A percentile compares a stretch with the other conserved stretches of the same genome.
Evolutionary conservation across 257 asterid species (phyloP).

Genomic region (Ehretia macrophylla): DNA sequence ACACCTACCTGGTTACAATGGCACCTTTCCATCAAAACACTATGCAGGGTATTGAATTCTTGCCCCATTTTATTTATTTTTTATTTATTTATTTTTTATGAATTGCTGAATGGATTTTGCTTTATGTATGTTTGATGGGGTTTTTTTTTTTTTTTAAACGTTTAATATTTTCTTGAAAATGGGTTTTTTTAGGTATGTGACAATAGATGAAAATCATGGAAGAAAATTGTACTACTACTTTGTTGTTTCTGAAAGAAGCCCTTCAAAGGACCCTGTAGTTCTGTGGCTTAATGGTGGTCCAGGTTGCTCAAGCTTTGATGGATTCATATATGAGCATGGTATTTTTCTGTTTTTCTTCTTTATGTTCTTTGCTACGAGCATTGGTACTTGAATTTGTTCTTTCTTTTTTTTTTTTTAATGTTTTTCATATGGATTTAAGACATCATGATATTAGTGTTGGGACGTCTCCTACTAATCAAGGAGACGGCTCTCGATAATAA

Average conservation of each 20-base stretch:
- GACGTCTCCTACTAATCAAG: too few relatives aligned
- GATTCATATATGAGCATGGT: conserved; percentile 94
- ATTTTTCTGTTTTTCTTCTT: conserved; percentile 8
- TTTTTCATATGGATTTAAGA: too few relatives aligned
- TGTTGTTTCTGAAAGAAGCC: conserved; percentile 74
- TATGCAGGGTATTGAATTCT: conserved; percentile 61
- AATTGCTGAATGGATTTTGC: background rate
- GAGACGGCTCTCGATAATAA: too few relatives aligned
- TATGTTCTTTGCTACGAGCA: background rate
- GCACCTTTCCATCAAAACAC: conserved; percentile 74
- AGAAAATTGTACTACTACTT: conserved; percentile 78
- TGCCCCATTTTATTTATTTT: background rate
- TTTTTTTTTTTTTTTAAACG: conserved; percentile 1
- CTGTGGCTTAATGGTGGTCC: conserved; percentile 99
- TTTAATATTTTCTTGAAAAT: conserved; percentile 1
- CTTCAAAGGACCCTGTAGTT: conserved; percentile 75
- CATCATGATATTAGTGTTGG: too few relatives aligned
- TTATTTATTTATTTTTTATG: conserved; percentile 1
- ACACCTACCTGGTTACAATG: conserved; percentile 67
- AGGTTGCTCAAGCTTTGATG: conserved; percentile 98
- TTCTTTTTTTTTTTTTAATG: conserved; percentile 6
- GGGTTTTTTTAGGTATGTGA: conserved; percentile 53
- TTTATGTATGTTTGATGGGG: background rate
- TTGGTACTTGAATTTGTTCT: conserved; percentile 3
- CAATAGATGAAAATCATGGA: conserved; percentile 57